Base-by-base conservation (phyloP, 1,284 basidiomycete species). In the Boletus mariae region DNA sequence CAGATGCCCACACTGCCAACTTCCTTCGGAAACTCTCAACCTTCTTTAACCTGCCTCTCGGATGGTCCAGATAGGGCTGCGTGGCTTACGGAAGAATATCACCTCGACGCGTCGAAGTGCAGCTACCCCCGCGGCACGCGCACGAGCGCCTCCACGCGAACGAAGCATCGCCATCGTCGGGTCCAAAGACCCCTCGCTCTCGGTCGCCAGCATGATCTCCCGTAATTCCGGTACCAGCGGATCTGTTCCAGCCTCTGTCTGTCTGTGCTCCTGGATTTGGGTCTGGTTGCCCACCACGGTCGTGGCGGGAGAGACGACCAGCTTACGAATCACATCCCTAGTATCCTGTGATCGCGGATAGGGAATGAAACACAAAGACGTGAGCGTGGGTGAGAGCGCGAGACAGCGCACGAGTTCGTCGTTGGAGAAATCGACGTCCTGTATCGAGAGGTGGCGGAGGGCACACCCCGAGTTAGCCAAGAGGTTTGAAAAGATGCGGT, bases 321-420 rank as follows among this genome's bases (percentile, higher is more conserved):
- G 32, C 13, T 34, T 34, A 3, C 32, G 6, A 15, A 34, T 34
- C 32, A 34, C 32, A 34, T 34, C 32, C 12, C 32, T 6, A 13
- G 6, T 34, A 34, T 32, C 31, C 32, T 34, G 32, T 34, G 32
- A 13, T 34, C 32, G 13, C 13, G 32, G 32, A 13, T 20, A 15
- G 32, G 32, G 32, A 15, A 6, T 13, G 13, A 34, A 34, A 34
- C 49, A 46, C 23, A 65, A 38, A 13, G 53, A 59, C 5, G 12
- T 40, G 44, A 61, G 58, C 13, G 38, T 38, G 26, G 40, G 54
- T 12, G 61, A 53, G 31, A 47, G 43, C 8, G 35, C 43, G n/a
- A 63, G 59, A 42, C 61, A 64, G 4, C 50, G 61, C 26, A 63
- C 4, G 12, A 66, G 34, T 17, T 64, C 62, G 6, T 34, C 32